Base-by-base conservation (phyloP, 306 rosid species). In the Cucumis hystrix region DNA sequence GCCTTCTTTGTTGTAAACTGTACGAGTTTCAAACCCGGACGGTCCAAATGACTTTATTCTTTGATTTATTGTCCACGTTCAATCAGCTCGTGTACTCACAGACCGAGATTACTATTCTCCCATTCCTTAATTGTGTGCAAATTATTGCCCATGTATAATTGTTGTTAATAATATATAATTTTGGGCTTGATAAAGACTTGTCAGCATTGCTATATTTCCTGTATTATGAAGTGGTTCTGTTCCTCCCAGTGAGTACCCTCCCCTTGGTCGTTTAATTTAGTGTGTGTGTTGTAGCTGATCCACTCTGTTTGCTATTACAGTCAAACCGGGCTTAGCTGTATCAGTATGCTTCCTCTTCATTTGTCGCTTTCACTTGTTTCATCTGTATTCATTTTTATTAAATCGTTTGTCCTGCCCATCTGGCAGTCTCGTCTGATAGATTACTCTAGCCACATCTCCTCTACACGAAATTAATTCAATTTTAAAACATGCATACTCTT, bases 11-110 rank as follows among this genome's bases (percentile, higher is more conserved):
- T 47, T 71, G 76, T 49, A 49, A 47, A 20, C 41, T 52, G 77
- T 51, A 75, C 59, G 82, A 84, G 79, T 49, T 72, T 81, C 41
- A 65, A 76, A 21, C 10, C 37, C 11, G 76, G 60, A 79, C 67
- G 18, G 79, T 56, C 25, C 37, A 28, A 73, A 21, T 13, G 18
- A 30, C 40, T 62, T 61, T 75, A 74, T 68, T 77, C 77, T 68
- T 62, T 54, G 83, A 79, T 74, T 76, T 64, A 61, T 67, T 79
- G 78, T 84, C 65, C 79, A 78, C 79, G 40, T 79, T 49, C 45
- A 4, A 61, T 75, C 77, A 60, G 82, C 78, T 23, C 35, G 18
- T 52, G 61, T 52, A 71, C 60, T 49, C 41, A 71, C 15, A 28
- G 58, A 70, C 75, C 20, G 40, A 70, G 58, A 70, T 47, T 21